A percentile compares a stretch with the other conserved stretches of the same genome.
Evolutionary conservation across 2,329 filamentous ascomycete genomes (phyloP).

Genomic region (Pyrenophora seminiperda): DNA sequence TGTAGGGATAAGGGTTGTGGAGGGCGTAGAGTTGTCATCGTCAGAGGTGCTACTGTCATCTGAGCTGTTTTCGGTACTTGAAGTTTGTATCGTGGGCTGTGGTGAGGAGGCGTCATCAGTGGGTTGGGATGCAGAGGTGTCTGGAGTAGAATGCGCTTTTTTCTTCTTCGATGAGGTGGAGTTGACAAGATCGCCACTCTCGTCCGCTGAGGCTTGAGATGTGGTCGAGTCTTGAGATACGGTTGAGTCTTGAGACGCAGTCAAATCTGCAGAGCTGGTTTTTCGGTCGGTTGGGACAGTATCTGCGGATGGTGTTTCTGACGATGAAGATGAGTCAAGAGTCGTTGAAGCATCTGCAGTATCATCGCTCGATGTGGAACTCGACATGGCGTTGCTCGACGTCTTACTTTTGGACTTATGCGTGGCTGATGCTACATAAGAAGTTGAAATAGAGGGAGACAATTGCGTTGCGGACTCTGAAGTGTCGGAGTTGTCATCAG

Average conservation of each 20-base stretch:
- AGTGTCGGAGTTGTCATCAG: not conserved
- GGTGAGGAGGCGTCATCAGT: no score
- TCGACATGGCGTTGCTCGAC: not conserved
- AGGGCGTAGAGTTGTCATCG: no score
- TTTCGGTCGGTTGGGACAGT: not conserved
- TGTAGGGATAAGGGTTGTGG: no score
- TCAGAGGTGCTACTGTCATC: no score
- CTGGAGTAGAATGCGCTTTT: not conserved
- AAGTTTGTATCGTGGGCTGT: no score
- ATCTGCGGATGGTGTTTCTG: no score
- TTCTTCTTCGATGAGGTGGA: not conserved
- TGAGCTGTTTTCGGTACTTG: no score
- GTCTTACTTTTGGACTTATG: not conserved
- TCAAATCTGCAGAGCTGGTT: not conserved
- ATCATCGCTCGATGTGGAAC: not conserved
- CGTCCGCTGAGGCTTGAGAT: not conserved
- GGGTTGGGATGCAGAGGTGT: not conserved
- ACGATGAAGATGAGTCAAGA: not conserved
- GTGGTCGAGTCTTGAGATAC: no score
- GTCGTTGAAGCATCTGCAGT: not conserved
- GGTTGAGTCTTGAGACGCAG: not conserved
- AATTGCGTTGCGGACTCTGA: not conserved
- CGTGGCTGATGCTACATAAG: not conserved
- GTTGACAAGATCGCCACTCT: not conserved
- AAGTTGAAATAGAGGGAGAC: not conserved